Evolutionary conservation across 345 rosid genomes (phyloP), one percentile per base, ranked within the genome.

Genomic region (Trapa incisa): DNA sequence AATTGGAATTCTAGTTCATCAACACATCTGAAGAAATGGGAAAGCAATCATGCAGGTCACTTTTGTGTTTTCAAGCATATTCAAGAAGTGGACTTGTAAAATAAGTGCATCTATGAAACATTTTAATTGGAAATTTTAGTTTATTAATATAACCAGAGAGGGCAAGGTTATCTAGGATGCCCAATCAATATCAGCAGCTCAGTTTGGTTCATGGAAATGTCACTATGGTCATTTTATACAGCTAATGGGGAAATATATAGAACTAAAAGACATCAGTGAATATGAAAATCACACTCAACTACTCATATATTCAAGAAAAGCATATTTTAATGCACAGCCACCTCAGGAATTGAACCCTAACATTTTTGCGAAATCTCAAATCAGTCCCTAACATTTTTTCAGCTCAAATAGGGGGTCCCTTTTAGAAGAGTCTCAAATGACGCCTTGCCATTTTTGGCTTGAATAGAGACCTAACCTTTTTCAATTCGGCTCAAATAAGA

Each of bases 1-100:
- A 94, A 77, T 70, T 91, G 99, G 69, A 81, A 74, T 75, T 94
- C 99, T 65, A 94, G 77, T 77, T 91, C 96, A 87, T 94, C 97
- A 56, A 94, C 88, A 68, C 97, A 91, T 80, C 99, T 94, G 83
- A 79, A 84, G 72, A 15, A 17, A 50, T 7, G 56, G 35, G 73
- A 69, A 68, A 37, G 68, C 10, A 22, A 47, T 6, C 15, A n/a
- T 50, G 50, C 43, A 17, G 52, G 17, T 39, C 6, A 38, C n/a
- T 64, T 62, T 13, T 22, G 47, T 38, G 39, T n/a, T 5, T 65
- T 15, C 16, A 42, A 65, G 35, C 36, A 65, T 12, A 43, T n/a
- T 38, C 41, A n/a, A 15, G 33, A 58, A 33, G 63, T 12, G 32
- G 9, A 33, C 38, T 3, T 7, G 6, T 11, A 58, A 11, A 32